Conservation (phyloP, 2,329 filamentous ascomycete genomes). For the Nemania sp. region DNA sequence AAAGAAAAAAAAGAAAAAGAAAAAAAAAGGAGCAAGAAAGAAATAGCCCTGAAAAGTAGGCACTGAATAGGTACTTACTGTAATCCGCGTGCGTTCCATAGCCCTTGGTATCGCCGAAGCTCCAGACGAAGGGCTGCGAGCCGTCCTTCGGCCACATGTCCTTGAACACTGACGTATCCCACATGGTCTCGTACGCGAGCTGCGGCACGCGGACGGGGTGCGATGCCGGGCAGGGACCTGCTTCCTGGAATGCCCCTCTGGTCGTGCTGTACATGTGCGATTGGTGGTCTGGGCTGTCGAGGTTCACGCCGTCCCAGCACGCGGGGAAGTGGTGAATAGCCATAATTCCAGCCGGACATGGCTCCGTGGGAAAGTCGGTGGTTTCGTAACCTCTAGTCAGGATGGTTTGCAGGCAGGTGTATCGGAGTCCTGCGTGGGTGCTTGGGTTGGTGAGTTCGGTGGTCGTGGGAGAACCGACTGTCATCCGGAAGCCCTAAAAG, state of each 20-base stretch:
- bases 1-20: too few species aligned
- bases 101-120: slow-evolving; percentile 50
- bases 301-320: slow-evolving; percentile 61
- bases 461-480: slow-evolving; percentile 53
- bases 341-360: slow-evolving; percentile 58
- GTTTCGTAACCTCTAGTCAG: slow-evolving; percentile 56
- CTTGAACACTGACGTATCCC: slow-evolving; percentile 56
- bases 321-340: slow-evolving; percentile 57
- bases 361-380: slow-evolving; percentile 54
- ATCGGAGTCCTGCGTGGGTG: slow-evolving; percentile 43
- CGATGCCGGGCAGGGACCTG: slow-evolving; percentile 52
- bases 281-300: slow-evolving; percentile 46
- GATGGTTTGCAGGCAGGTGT: slow-evolving; percentile 56
- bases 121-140: slow-evolving; percentile 49
- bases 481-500: slow-evolving; percentile 58
- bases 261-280: slow-evolving; percentile 49
- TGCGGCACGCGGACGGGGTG: slow-evolving; percentile 60
- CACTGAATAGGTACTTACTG: too few species aligned
- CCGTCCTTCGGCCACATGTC: slow-evolving; percentile 54
- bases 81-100: slow-evolving; percentile 57
- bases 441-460: slow-evolving; percentile 51
- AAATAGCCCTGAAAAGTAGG: too few species aligned
- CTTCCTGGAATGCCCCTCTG: slow-evolving; percentile 44
- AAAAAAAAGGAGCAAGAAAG: too few species aligned
- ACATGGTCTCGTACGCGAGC: slow-evolving; percentile 60